Evolutionary conservation across 2,329 filamentous ascomycete species (phyloP).

Genomic region (Aspergillus flavus): DNA sequence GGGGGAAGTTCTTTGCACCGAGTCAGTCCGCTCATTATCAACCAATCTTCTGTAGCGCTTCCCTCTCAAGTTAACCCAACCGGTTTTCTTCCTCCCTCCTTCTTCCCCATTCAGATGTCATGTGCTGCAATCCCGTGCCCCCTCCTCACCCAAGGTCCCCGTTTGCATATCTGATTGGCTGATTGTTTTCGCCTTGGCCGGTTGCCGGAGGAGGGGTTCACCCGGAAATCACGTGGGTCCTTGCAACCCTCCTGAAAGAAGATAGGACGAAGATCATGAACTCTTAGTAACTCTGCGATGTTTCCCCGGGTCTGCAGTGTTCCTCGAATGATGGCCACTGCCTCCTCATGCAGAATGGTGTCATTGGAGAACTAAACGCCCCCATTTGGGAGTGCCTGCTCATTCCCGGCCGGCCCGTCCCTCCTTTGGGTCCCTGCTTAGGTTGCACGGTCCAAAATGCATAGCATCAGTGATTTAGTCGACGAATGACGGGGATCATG

Average conservation of each 20-base stretch:
- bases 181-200: slow-evolving; percentile 11
- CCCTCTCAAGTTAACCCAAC: slow-evolving; percentile 10
- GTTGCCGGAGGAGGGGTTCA: slow-evolving; percentile 25
- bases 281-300: slow-evolving; percentile 1
- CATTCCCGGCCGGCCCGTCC: slow-evolving; percentile 21
- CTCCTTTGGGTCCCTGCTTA: slow-evolving; percentile 15
- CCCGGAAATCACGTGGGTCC: slow-evolving; percentile 33
- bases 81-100: slow-evolving; percentile 21
- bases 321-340: not conserved
- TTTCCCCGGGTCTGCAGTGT: not conserved
- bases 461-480: slow-evolving; percentile 4
- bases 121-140: slow-evolving; percentile 44
- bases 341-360: slow-evolving; percentile 1
- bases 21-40: slow-evolving; percentile 7
- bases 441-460: slow-evolving; percentile 17
- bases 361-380: slow-evolving; percentile 6
- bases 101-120: slow-evolving; percentile 30
- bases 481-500: slow-evolving; percentile 1
- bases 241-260: slow-evolving; percentile 14
- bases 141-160: slow-evolving; percentile 27
- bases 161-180: slow-evolving; percentile 30
- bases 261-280: slow-evolving; percentile 1
- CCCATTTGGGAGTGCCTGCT: slow-evolving; percentile 3
- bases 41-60: slow-evolving; percentile 3
- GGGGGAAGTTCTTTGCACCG: not conserved